Base-by-base conservation (phyloP, 352 stramenopile species). In the Lagenidium sp. region DNA sequence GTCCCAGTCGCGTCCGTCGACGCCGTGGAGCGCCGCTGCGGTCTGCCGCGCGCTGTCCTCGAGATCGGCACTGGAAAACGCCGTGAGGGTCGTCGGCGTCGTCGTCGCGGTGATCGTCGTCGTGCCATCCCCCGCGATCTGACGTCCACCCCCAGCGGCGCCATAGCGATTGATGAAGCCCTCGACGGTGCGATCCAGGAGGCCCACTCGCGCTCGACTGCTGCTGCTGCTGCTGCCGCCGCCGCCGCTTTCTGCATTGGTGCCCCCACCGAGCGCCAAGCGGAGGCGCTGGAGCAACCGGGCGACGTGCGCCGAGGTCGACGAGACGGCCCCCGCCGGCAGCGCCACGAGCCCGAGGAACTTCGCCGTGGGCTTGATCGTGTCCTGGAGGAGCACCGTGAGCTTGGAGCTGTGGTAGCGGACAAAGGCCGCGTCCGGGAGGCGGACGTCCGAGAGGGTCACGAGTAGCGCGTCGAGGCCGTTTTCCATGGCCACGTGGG, bases 381-480 rank as follows among this genome's bases (percentile, higher is more conserved):
- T 86, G 32, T 89, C 77, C 50, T 89, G 77, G 23, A 89, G 58
- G 22, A 89, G 44, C 20, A 86, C 67, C 2, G 77, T 89, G 38
- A 89, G 70, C 44, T 89, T 86, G 41, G 77, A 86, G 45, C 68
- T 71, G 55, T 89, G 73, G 41, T 86, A 89, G 8, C 77, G 70
- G 10, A 89, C 71, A 32, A 82, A 85, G 19, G 65, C 38, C n/a
- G 58, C 49, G 36, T 69, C 57, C 37, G 68, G 63, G 5, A 16
- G 35, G 1, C 77, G 68, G 13, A 83, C 67, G 8, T 85, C 71
- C 2, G 61, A 60, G 1, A 89, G 53, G 6, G 68, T 66, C 11
- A 61, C 75, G 1, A 78, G 55, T 0, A 89, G 46, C n/a, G 73
- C 64, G 20, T 73, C 51, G 2, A 77, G 44, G 36, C 73, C 74